These are phyloP conservation scores for Colletotrichum sp. DNA, from an alignment of 2,329 filamentous ascomycete species.

Conservation along the genomic window DNA sequence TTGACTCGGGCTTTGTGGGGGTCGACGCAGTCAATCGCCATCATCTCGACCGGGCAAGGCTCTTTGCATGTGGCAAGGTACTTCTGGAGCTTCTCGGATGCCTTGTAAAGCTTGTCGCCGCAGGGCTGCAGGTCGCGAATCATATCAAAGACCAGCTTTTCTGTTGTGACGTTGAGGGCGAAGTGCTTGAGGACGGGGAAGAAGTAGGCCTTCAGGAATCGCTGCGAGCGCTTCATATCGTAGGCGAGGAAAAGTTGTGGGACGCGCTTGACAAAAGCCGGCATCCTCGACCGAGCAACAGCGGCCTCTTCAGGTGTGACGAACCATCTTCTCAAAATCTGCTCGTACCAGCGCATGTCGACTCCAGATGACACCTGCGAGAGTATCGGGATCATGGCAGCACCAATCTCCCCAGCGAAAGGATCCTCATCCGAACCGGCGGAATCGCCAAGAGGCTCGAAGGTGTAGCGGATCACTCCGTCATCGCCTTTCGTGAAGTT, in stretches of 20 bases:
- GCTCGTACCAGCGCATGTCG: conserved; percentile 15
- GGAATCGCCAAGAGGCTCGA: conserved; percentile 5
- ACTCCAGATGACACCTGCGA: conserved; percentile 2
- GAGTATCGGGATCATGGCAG: background rate
- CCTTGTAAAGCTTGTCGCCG: conserved; percentile 8
- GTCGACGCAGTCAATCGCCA: conserved; percentile 28
- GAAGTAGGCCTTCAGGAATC: conserved; percentile 26
- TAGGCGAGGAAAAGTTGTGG: conserved; percentile 27
- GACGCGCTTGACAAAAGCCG: conserved; percentile 5
- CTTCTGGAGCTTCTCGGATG: conserved; percentile 19
- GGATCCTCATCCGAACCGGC: conserved; percentile 3
- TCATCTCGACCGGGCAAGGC: conserved; percentile 24
- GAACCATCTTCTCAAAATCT: conserved; percentile 1
- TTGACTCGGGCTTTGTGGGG: conserved; percentile 27
- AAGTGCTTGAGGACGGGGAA: conserved; percentile 27
- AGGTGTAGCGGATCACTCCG: conserved; percentile 1
- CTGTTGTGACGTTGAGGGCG: conserved; percentile 20
- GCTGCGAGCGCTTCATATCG: conserved; percentile 24
- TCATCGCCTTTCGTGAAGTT: conserved; percentile 10
- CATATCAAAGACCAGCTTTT: conserved; percentile 24
- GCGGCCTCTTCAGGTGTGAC: conserved; percentile 1
- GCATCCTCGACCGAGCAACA: background rate
- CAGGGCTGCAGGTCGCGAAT: conserved; percentile 22
- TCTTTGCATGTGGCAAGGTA: conserved; percentile 19
- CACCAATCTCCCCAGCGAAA: background rate